These are phyloP conservation scores for Cyberlindnera japonica DNA, from an alignment of 805 yeast species.

Conservation along the genomic window DNA sequence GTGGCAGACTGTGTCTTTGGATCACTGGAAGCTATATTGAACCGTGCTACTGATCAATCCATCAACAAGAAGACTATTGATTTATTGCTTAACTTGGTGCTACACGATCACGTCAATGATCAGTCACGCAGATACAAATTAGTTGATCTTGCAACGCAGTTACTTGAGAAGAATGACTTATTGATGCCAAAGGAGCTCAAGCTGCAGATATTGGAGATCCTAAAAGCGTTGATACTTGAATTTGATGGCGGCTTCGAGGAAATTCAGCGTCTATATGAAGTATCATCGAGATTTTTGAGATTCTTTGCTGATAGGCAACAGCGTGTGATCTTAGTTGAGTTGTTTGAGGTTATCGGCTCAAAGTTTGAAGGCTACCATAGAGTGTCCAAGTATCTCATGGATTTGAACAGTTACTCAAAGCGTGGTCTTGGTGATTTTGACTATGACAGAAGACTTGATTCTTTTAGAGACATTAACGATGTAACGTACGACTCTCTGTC, in stretches of 20 bases:
- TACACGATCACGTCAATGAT: constrained; percentile 55
- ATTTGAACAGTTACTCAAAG: constrained; percentile 65
- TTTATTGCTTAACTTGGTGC: constrained; percentile 47
- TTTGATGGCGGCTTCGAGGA: constrained; percentile 52
- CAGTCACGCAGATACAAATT: constrained; percentile 50
- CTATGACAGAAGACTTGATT: constrained; percentile 67
- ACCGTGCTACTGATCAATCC: constrained; percentile 35
- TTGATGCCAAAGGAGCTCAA: constrained; percentile 52
- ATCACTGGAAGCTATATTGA: constrained; percentile 47
- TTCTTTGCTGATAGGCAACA: constrained; percentile 55
- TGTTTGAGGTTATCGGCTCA: constrained; percentile 57
- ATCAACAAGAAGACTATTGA: constrained; percentile 51
- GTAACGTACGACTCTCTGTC: constrained; percentile 39
- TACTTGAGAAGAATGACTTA: constrained; percentile 54
- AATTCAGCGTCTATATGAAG: constrained; percentile 44
- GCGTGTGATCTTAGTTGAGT: constrained; percentile 55
- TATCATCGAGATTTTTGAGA: constrained; percentile 56
- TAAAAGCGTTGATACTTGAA: constrained; percentile 50
- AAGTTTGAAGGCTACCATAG: constrained; percentile 41
- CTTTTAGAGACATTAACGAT: constrained; percentile 66
- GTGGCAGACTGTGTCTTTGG: constrained; percentile 55
- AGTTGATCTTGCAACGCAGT: constrained; percentile 52
- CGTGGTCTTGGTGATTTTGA: constrained; percentile 70
- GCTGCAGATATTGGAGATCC: constrained; percentile 51
- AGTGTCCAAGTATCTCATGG: constrained; percentile 53